Evolutionary conservation across 306 rosid species (phyloP).

Genomic region (Gillenia trifoliata): DNA sequence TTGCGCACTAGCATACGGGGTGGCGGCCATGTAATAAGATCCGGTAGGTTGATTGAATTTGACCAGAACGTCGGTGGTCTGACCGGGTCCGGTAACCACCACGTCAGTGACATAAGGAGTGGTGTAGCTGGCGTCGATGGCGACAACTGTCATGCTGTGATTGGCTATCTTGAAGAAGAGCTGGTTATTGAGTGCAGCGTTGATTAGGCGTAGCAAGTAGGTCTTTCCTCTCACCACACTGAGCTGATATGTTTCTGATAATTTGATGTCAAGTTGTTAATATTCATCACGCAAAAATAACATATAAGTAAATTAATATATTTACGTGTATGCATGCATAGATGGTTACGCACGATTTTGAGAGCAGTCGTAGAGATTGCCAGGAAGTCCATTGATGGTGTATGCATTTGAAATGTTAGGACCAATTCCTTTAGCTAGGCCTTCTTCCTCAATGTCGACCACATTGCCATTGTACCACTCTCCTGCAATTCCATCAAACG

Average conservation of each 20-base stretch:
- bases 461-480: constrained; percentile 74
- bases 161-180: constrained; percentile 60
- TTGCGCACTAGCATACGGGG: constrained; percentile 14
- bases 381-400: constrained; percentile 63
- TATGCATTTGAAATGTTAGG: constrained; percentile 37
- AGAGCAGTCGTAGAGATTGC: constrained; percentile 52
- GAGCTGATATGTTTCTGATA: constrained; percentile 30
- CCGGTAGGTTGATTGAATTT: constrained; percentile 26
- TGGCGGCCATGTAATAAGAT: constrained; percentile 66
- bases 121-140: constrained; percentile 59
- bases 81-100: constrained; percentile 49
- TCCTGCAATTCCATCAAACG: constrained; percentile 27
- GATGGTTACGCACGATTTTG: constrained; percentile 26
- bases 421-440: constrained; percentile 9
- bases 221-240: constrained; percentile 47
- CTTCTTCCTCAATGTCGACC: constrained; percentile 34
- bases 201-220: constrained; percentile 51
- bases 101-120: constrained; percentile 41
- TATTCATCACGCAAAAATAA: background rate
- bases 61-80: constrained; percentile 55
- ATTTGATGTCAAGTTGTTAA: background rate
- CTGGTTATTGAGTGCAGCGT: constrained; percentile 58
- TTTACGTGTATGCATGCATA: background rate
- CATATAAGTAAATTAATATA: background rate
- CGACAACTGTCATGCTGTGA: constrained; percentile 58